phyloP scores from a whole-genome alignment of 495 filamentous ascomycete genomes.

The Aspergillus indologenus region DNA sequence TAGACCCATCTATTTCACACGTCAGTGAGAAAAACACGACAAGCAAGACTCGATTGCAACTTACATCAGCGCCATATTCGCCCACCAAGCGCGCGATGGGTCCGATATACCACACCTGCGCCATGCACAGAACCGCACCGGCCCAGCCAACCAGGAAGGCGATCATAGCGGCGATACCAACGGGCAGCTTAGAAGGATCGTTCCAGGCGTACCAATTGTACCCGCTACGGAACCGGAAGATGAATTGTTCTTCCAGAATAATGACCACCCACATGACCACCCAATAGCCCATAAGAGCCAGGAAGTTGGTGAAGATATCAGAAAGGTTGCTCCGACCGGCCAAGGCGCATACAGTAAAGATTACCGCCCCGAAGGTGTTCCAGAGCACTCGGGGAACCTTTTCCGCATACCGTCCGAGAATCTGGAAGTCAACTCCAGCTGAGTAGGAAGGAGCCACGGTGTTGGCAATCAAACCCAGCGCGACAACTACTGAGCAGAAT shows the following conservation, averaged over 20 bases:
- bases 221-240: conserved; percentile 51
- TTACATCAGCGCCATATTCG: conserved; percentile 58
- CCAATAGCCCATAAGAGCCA: conserved; percentile 75
- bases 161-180: conserved; percentile 59
- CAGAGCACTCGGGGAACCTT: conserved; percentile 60
- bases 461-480: conserved; percentile 70
- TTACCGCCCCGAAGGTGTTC: conserved; percentile 57
- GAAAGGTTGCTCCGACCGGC: conserved; percentile 59
- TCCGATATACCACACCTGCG: conserved; percentile 67
- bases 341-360: conserved; percentile 62
- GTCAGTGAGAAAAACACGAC: conserved; percentile 5
- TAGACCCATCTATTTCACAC: conserved; percentile 42
- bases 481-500: conserved; percentile 69
- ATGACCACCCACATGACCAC: conserved; percentile 64
- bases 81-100: conserved; percentile 56
- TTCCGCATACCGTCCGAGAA: conserved; percentile 56
- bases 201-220: conserved; percentile 66
- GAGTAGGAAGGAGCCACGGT: conserved; percentile 68
- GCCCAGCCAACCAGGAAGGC: conserved; percentile 69
- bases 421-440: conserved; percentile 65
- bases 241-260: conserved; percentile 58
- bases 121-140: conserved; percentile 68
- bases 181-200: conserved; percentile 53
- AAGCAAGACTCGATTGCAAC: conserved; percentile 13
- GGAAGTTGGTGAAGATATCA: conserved; percentile 68